phyloP scores from a whole-genome alignment of 2,329 filamentous ascomycete genomes.

The Paracamarosporium sp. region DNA sequence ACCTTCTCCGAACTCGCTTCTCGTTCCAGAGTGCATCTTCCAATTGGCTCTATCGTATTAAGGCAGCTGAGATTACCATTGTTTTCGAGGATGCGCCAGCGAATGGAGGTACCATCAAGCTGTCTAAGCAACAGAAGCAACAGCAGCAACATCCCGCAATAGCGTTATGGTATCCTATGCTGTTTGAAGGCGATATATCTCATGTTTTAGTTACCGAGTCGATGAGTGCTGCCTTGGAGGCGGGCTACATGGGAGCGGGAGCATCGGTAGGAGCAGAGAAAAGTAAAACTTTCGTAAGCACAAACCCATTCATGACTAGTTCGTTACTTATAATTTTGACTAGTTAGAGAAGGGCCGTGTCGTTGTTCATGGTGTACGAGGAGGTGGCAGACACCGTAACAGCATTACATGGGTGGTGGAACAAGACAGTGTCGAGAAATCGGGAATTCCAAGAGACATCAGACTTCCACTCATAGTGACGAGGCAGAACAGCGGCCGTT shows the following conservation, averaged over 20 bases:
- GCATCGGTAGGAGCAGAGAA: not conserved
- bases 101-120: not conserved
- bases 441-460: slow-evolving; percentile 4
- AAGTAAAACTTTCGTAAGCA: slow-evolving; percentile 2
- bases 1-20: not conserved
- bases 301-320: not conserved
- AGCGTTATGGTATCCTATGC: not conserved
- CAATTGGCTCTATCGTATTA: not conserved
- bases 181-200: slow-evolving; percentile 1
- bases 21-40: not conserved
- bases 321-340: not conserved
- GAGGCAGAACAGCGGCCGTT: not conserved
- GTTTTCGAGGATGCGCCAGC: not conserved
- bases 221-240: not conserved
- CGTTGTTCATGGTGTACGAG: slow-evolving; percentile 2
- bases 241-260: not conserved
- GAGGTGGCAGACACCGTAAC: slow-evolving; percentile 4
- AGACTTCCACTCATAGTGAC: slow-evolving; percentile 4
- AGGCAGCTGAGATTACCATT: not conserved
- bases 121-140: not conserved
- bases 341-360: slow-evolving; percentile 3
- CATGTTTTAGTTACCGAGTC: not conserved
- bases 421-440: slow-evolving; percentile 3
- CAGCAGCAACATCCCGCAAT: slow-evolving; percentile 1
- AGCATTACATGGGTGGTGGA: slow-evolving; percentile 6